A percentile compares a stretch with the other conserved stretches of the same genome.
phyloP scores from a whole-genome alignment of 1,284 basidiomycete species.

The Ceratobasidium papillatum region DNA sequence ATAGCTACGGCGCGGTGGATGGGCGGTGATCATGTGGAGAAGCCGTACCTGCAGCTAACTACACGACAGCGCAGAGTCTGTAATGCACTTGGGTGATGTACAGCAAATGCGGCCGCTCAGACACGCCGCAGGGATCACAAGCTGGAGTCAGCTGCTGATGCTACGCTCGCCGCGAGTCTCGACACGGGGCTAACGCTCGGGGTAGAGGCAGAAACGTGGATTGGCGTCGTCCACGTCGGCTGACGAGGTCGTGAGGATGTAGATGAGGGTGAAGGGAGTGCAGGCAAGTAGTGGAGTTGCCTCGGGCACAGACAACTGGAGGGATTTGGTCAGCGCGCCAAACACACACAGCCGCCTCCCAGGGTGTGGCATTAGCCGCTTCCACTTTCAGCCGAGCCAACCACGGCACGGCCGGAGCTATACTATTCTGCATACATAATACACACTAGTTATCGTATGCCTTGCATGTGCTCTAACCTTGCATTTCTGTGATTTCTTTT shows the following conservation, averaged over 20 bases:
- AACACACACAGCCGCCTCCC: conserved; percentile 28
- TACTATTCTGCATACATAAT: not conserved
- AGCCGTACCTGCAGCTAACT: conserved; percentile 23
- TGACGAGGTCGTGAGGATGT: not conserved
- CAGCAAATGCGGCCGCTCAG: not conserved
- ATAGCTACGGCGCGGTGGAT: not conserved
- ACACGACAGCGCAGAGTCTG: conserved; percentile 18
- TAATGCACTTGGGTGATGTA: conserved; percentile 11
- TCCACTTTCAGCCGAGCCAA: conserved; percentile 12
- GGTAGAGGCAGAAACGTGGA: conserved; percentile 1
- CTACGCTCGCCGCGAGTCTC: not conserved
- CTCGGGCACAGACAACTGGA: conserved; percentile 14
- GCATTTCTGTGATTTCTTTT: not conserved
- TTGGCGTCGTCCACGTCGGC: conserved; percentile 10
- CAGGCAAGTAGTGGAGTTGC: not conserved
- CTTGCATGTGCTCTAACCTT: not conserved
- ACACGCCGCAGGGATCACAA: not conserved
- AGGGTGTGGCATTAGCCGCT: not conserved
- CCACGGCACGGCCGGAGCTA: conserved; percentile 27
- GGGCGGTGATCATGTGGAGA: conserved; percentile 18
- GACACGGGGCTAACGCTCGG: too few species aligned
- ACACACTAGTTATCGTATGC: not conserved
- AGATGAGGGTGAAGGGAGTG: not conserved
- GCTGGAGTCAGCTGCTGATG: not conserved
- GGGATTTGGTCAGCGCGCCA: not conserved